Conservation (phyloP, 1,139 yeast genomes). For the Pichia sp. region DNA sequence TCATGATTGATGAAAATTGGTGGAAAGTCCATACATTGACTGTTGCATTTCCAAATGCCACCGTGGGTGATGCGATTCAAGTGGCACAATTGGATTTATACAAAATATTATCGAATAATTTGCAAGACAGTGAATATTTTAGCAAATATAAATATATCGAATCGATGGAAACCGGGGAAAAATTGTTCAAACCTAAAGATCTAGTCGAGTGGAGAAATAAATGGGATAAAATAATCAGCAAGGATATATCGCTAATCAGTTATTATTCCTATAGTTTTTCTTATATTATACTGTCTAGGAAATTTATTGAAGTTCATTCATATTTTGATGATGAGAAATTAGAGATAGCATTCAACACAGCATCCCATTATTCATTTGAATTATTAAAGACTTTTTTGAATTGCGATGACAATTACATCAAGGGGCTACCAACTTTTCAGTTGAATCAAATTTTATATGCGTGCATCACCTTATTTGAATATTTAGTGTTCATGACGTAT, state of each 20-base stretch:
- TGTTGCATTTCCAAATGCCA: conserved; percentile 36
- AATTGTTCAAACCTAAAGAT: conserved; percentile 25
- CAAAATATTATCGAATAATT: conserved; percentile 16
- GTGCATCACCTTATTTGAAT: conserved; percentile 41
- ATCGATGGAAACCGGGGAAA: not conserved
- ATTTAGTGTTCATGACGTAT: conserved; percentile 28
- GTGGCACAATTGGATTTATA: conserved; percentile 38
- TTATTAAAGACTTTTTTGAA: conserved; percentile 34
- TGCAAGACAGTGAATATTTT: conserved; percentile 3
- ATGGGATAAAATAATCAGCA: conserved; percentile 34
- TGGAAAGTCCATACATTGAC: conserved; percentile 31
- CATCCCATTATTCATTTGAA: conserved; percentile 32
- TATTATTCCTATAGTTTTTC: conserved; percentile 37
- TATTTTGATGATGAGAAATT: not conserved
- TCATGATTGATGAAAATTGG: conserved; percentile 28
- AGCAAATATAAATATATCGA: not conserved
- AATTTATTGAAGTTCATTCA: conserved; percentile 19
- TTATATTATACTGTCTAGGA: conserved; percentile 33
- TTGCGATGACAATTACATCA: conserved; percentile 34
- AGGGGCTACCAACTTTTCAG: conserved; percentile 43
- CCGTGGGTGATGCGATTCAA: conserved; percentile 41
- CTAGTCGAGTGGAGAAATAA: conserved; percentile 32
- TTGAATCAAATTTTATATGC: conserved; percentile 43
- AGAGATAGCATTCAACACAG: conserved; percentile 27
- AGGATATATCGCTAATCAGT: conserved; percentile 37